Evolutionary conservation across 108 stramenopile genomes (phyloP).

Genomic region (Stephanodiscus minutulus): DNA sequence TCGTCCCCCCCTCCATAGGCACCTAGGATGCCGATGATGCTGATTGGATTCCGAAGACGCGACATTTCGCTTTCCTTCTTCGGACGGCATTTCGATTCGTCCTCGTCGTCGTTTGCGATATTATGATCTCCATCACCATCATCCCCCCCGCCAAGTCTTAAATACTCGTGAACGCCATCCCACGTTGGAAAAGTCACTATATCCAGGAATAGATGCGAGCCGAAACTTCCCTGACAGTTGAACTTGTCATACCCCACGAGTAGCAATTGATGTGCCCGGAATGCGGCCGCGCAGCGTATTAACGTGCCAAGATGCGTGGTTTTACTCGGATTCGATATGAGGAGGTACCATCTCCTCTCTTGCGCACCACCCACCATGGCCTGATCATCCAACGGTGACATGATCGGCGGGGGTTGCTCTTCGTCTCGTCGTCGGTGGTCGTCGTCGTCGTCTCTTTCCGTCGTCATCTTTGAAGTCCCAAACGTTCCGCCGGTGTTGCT

Average conservation of each 20-base stretch:
- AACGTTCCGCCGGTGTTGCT: too few species aligned
- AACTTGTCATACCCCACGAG: slow-evolving; percentile 72
- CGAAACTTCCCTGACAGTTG: slow-evolving; percentile 73
- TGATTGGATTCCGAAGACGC: background rate
- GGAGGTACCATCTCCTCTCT: slow-evolving; percentile 53
- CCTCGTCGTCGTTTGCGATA: background rate
- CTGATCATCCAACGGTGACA: too few species aligned
- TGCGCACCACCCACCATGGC: slow-evolving; percentile 3
- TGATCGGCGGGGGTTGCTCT: too few species aligned
- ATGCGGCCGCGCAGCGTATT: slow-evolving; percentile 82
- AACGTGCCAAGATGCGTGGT: slow-evolving; percentile 78
- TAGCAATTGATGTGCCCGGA: slow-evolving; percentile 63
- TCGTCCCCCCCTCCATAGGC: slow-evolving; percentile 49
- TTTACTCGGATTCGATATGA: slow-evolving; percentile 81
- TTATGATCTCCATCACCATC: background rate
- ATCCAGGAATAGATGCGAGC: slow-evolving; percentile 70
- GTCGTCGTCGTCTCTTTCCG: too few species aligned
- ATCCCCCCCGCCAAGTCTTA: slow-evolving; percentile 22
- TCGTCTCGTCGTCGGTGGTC: too few species aligned
- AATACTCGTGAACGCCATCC: slow-evolving; percentile 55
- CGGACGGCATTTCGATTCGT: slow-evolving; percentile 1
- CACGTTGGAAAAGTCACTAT: slow-evolving; percentile 68
- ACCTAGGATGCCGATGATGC: slow-evolving; percentile 51
- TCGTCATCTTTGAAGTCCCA: too few species aligned
- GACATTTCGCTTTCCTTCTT: background rate